These are phyloP conservation scores for Alternaria sp. DNA, from an alignment of 2,329 filamentous ascomycete species.

Conservation along the genomic window DNA sequence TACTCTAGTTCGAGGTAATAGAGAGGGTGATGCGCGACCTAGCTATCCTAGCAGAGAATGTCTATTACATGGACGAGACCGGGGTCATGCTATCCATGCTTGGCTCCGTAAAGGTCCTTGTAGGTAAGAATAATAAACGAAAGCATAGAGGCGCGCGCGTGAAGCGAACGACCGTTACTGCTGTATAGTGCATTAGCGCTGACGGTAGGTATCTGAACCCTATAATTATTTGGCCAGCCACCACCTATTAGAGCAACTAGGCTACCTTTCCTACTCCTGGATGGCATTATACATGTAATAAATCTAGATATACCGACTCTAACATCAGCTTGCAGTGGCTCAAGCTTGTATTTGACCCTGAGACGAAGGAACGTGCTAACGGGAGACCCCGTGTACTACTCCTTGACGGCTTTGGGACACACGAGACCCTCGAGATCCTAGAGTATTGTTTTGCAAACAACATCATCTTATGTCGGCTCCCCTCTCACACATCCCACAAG, in stretches of 20 bases:
- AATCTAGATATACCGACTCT: too few species aligned
- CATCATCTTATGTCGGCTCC: too few species aligned
- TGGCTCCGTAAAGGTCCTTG: background rate
- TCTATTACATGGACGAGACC: background rate
- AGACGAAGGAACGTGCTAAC: background rate
- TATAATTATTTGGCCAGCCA: slow-evolving; percentile 27
- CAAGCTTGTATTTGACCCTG: slow-evolving; percentile 1
- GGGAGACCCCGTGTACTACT: slow-evolving; percentile 2
- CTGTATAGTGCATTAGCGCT: background rate
- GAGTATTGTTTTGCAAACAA: slow-evolving; percentile 47
- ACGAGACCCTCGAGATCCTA: slow-evolving; percentile 48
- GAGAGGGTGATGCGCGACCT: too few species aligned
- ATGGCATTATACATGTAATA: slow-evolving; percentile 1
- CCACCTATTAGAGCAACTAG: slow-evolving; percentile 30
- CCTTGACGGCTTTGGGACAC: slow-evolving; percentile 37
- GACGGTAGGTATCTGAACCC: slow-evolving; percentile 22
- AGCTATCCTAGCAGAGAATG: background rate
- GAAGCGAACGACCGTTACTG: background rate
- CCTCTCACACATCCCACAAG: too few species aligned
- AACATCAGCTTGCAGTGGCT: background rate
- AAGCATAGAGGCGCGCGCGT: background rate
- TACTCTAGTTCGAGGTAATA: too few species aligned
- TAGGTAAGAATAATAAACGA: background rate
- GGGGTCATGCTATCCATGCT: background rate
- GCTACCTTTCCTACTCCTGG: slow-evolving; percentile 22